Base-by-base conservation (phyloP, 2,329 filamentous ascomycete genomes). In the Sporothrix euskadiensis region DNA sequence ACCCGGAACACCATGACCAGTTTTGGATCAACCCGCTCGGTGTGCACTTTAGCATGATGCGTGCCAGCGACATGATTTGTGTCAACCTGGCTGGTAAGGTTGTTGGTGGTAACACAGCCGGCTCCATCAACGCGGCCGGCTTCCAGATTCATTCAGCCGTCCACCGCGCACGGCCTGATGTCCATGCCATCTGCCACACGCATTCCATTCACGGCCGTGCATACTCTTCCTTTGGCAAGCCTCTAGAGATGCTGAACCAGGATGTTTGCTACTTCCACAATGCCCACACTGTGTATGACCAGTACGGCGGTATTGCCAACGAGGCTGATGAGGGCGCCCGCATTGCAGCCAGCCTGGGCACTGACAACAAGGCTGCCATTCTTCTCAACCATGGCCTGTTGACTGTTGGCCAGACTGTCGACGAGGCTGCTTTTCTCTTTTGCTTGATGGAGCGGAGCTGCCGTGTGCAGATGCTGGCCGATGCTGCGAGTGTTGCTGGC, bases 391-490 rank as follows among this genome's bases (percentile, higher is more conserved):
- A 91, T 78, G 89, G 89, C 0, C 79, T 91, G 19, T 77, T 91
- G 69, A 90, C 88, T 0, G 86, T 88, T 0, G 89, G 89, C 2
- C 77, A 78, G 2, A 91, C 88, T 0, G 88, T 91, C 4, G 89
- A 90, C 76, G 88, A 91, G 79, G 89, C 89, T 0, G 88, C 88
- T 0, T 90, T 87, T 77, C 78, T 90, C 35, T 90, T 89, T 78
- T 85, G 84, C 1, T 79, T 87, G n/a, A 84, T 90, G 81, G 89
- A 91, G 83, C 88, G 19, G 88, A 90, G 87, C 10, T 94, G 91
- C 76, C 85, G 89, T 71, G 84, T 90, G 10, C 92, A 94, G 78
- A 79, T 91, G 59, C 79, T 85, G 74, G 85, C 86, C 10, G 88
- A 91, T 78, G 88, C 88, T 0, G 88, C 88, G 8, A 52, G 39